phyloP scores from a whole-genome alignment of 2,329 filamentous ascomycete genomes.

The Penicillium freii region DNA sequence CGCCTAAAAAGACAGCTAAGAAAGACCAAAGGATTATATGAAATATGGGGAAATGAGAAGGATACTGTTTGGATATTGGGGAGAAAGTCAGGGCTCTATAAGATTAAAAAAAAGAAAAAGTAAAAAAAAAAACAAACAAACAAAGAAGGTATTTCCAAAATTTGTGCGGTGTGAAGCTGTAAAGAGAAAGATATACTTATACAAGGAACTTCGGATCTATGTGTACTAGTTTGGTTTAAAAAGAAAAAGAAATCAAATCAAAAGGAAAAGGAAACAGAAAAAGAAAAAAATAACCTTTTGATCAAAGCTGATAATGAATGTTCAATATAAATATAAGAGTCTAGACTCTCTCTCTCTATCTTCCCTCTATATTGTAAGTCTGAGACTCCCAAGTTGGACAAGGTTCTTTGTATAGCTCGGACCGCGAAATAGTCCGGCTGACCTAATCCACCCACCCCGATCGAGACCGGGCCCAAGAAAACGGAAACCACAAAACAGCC shows the following conservation, averaged over 20 bases:
- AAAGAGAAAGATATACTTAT: no score
- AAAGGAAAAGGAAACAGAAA: background rate
- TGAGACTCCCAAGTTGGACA: background rate
- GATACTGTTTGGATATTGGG: background rate
- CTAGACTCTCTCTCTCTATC: slow-evolving; percentile 1
- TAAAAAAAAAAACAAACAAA: no score
- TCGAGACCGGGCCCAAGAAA: slow-evolving; percentile 10
- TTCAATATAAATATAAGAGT: slow-evolving; percentile 2
- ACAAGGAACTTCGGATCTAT: background rate
- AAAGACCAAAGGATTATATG: background rate
- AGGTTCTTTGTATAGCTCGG: slow-evolving; percentile 4
- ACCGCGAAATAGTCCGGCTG: slow-evolving; percentile 2
- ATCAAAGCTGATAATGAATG: background rate
- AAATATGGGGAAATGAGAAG: background rate
- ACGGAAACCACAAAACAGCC: slow-evolving; percentile 1
- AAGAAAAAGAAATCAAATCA: background rate
- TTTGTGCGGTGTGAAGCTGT: background rate
- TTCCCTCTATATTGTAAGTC: background rate
- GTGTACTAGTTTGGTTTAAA: background rate
- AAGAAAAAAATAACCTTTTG: background rate
- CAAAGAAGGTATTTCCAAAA: background rate
- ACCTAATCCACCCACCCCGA: slow-evolving; percentile 1
- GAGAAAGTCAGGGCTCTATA: no score
- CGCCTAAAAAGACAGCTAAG: background rate
- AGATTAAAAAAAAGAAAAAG: no score